Percentiles rank a stretch among this genome's conserved stretches.
Conservation (phyloP, 208 protist species). For the Zelonia costaricensis region DNA sequence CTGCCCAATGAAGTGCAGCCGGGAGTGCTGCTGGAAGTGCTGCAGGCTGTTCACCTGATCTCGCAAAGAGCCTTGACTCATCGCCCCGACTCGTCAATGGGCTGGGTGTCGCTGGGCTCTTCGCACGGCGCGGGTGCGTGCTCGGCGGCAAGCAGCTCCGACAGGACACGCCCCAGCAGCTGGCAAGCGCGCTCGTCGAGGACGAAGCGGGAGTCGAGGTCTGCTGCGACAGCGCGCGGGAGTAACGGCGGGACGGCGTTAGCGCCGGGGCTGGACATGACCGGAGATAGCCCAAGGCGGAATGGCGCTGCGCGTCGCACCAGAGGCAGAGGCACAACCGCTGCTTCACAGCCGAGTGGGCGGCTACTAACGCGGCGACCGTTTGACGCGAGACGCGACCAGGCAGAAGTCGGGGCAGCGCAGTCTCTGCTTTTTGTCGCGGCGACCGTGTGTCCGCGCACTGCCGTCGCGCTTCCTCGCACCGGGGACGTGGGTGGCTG, state of each 20-base stretch:
- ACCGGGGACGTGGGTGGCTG: too few species aligned
- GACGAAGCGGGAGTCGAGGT: constrained; percentile 39
- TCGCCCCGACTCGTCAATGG: constrained; percentile 1
- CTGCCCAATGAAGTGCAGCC: constrained; percentile 94
- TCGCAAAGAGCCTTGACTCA: constrained; percentile 21
- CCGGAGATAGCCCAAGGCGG: background rate
- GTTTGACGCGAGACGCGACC: too few species aligned
- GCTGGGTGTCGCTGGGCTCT: too few species aligned
- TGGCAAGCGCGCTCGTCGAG: constrained; percentile 38
- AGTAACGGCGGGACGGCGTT: constrained; percentile 21
- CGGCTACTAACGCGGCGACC: too few species aligned
- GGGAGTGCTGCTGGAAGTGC: constrained; percentile 87
- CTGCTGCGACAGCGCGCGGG: constrained; percentile 34
- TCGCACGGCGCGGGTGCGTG: background rate
- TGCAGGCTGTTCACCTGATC: constrained; percentile 82
- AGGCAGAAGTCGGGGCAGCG: too few species aligned
- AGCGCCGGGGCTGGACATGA: background rate
- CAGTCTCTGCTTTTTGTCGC: too few species aligned
- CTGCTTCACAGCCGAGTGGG: too few species aligned
- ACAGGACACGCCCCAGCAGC: constrained; percentile 32
- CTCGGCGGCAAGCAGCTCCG: constrained; percentile 18
- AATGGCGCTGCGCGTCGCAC: constrained; percentile 11
- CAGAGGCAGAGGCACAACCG: too few species aligned
- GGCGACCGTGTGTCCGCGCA: too few species aligned
- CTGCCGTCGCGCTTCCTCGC: too few species aligned